Evolutionary conservation across 2,329 filamentous ascomycete species (phyloP).

Genomic region (Hymenoscyphus infarciens): DNA sequence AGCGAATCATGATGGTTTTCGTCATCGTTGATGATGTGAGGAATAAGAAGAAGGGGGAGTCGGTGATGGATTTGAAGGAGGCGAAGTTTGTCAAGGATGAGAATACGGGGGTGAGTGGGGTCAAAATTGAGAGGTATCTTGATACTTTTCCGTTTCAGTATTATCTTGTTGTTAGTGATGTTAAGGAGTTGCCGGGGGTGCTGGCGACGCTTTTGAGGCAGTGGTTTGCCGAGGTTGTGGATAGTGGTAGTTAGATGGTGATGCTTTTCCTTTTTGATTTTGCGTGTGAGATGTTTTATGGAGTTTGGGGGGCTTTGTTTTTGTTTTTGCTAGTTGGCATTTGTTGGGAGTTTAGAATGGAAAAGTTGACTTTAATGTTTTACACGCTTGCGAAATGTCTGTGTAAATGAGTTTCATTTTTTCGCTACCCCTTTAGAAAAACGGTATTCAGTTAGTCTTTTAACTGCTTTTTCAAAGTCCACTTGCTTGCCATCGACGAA

Average conservation of each 20-base stretch:
- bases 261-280: neutral
- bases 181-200: conserved; percentile 85
- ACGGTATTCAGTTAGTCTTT: too few species aligned
- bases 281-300: neutral
- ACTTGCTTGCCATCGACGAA: too few species aligned
- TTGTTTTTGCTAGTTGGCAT: neutral
- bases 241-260: conserved; percentile 20
- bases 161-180: conserved; percentile 89
- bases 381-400: neutral
- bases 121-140: conserved; percentile 85
- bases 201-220: conserved; percentile 85
- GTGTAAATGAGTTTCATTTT: too few species aligned
- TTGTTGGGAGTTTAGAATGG: neutral
- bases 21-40: conserved; percentile 78
- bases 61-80: conserved; percentile 84
- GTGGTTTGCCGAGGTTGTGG: conserved; percentile 77
- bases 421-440: too few species aligned
- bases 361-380: neutral
- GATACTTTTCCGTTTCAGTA: conserved; percentile 97
- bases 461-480: too few species aligned
- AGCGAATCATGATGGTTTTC: conserved; percentile 97
- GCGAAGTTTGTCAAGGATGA: conserved; percentile 73
- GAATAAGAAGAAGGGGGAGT: conserved; percentile 52
- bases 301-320: neutral
- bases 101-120: conserved; percentile 53